Evolutionary conservation across 345 rosid species (phyloP).

Genomic region (Lumnitzera littorea): DNA sequence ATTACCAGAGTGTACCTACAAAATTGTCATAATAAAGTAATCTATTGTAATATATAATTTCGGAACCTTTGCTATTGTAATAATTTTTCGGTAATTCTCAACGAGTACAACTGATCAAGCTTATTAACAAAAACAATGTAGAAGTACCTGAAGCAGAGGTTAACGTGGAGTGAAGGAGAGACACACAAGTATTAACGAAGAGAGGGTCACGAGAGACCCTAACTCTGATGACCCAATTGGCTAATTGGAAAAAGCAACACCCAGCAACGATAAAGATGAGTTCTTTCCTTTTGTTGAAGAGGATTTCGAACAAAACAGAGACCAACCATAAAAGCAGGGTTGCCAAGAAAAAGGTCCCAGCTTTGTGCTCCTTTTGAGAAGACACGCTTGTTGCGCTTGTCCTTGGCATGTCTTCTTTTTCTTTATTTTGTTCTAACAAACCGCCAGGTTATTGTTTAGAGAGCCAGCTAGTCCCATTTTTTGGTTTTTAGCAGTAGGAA

Average conservation of each 20-base stretch:
- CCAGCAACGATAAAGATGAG: slow-evolving; percentile 51
- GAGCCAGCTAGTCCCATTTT: too few relatives aligned
- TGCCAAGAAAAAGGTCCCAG: slow-evolving; percentile 58
- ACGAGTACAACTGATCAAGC: too few relatives aligned
- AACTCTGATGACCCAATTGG: slow-evolving; percentile 54
- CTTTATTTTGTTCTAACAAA: too few relatives aligned
- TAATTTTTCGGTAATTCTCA: too few relatives aligned
- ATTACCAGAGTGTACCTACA: too few relatives aligned
- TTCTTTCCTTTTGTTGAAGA: slow-evolving; percentile 47
- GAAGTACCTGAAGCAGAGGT: slow-evolving; percentile 70
- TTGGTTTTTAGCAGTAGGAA: too few relatives aligned
- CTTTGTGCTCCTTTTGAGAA: slow-evolving; percentile 21
- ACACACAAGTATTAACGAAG: slow-evolving; percentile 79
- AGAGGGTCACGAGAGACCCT: slow-evolving; percentile 72
- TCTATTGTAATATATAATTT: too few relatives aligned
- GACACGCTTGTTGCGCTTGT: slow-evolving; percentile 9
- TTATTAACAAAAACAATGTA: not conserved
- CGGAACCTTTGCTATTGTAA: too few relatives aligned
- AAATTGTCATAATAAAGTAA: too few relatives aligned
- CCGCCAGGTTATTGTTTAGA: too few relatives aligned
- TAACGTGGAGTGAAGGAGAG: slow-evolving; percentile 75
- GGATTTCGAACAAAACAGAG: slow-evolving; percentile 70
- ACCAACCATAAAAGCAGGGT: slow-evolving; percentile 79
- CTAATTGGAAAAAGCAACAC: slow-evolving; percentile 50
- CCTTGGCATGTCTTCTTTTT: slow-evolving; percentile 20